phyloP scores from a whole-genome alignment of 2,329 filamentous ascomycete species.

The Aspergillus sp. region DNA sequence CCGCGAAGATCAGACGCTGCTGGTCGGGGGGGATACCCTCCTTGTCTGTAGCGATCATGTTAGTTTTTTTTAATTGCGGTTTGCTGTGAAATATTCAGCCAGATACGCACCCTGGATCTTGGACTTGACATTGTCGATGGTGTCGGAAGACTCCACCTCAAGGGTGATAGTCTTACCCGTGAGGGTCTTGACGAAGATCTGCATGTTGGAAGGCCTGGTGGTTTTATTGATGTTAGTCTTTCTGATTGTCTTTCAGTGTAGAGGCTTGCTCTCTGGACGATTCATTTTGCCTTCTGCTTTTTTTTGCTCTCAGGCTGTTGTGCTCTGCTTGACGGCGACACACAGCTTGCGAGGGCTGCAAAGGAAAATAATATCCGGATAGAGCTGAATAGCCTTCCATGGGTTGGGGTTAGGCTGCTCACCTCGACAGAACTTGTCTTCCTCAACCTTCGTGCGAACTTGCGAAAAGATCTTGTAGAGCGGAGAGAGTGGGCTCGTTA shows the following conservation, averaged over 20 bases:
- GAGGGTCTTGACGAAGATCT: slow-evolving; percentile 65
- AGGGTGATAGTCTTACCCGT: slow-evolving; percentile 99
- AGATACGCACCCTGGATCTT: slow-evolving; percentile 70
- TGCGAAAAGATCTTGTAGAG: slow-evolving; percentile 26
- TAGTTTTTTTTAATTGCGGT: neutral
- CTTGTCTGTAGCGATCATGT: slow-evolving; percentile 70
- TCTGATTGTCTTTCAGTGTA: neutral
- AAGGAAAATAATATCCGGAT: neutral
- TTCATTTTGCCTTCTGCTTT: neutral
- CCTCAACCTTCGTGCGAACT: slow-evolving; percentile 54
- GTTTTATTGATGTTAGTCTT: slow-evolving; percentile 16
- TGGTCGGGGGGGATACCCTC: slow-evolving; percentile 99
- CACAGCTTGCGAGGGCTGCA: neutral
- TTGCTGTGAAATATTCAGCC: neutral
- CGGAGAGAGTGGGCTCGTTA: slow-evolving; percentile 31
- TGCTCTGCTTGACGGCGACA: neutral
- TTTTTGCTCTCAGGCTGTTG: neutral
- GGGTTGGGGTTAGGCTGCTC: slow-evolving; percentile 27
- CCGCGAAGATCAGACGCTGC: slow-evolving; percentile 99
- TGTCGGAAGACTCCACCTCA: slow-evolving; percentile 99
- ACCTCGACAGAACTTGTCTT: slow-evolving; percentile 63
- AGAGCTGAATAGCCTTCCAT: neutral
- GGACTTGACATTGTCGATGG: slow-evolving; percentile 99
- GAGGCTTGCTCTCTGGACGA: neutral
- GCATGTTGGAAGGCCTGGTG: slow-evolving; percentile 49